Evolutionary conservation across 768 basidiomycete genomes (phyloP).

Genomic region (Cystofilobasidium bisporidii): DNA sequence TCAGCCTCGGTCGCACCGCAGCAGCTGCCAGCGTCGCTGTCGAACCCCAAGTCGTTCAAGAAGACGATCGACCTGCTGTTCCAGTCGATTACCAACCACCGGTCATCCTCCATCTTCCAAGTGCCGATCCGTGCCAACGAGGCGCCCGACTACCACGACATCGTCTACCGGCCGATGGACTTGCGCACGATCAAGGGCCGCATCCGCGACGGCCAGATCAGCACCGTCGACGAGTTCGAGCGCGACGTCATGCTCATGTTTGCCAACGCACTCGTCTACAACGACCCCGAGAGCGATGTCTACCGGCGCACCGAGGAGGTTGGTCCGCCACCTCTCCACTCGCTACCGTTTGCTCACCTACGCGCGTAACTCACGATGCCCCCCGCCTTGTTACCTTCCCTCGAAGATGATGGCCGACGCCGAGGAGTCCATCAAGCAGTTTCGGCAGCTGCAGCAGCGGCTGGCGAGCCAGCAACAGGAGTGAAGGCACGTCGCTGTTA

Average conservation of each 20-base stretch:
- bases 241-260: slow-evolving; percentile 88
- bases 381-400: not conserved
- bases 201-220: slow-evolving; percentile 72
- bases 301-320: slow-evolving; percentile 86
- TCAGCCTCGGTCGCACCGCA: slow-evolving; percentile 45
- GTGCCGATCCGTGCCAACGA: slow-evolving; percentile 45
- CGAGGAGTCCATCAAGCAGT: slow-evolving; percentile 37
- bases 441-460: slow-evolving; percentile 9
- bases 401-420: slow-evolving; percentile 37
- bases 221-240: slow-evolving; percentile 75
- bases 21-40: slow-evolving; percentile 77
- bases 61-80: slow-evolving; percentile 45
- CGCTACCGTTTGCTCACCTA: not conserved
- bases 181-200: slow-evolving; percentile 82
- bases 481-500: not conserved
- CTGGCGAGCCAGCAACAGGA: not conserved
- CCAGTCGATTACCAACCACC: slow-evolving; percentile 35
- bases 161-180: slow-evolving; percentile 91
- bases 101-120: slow-evolving; percentile 19
- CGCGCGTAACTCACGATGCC: no score
- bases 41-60: slow-evolving; percentile 15
- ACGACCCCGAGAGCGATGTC: slow-evolving; percentile 74
- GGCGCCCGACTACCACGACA: slow-evolving; percentile 82
- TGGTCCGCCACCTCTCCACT: slow-evolving; percentile 35
- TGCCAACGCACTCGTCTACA: slow-evolving; percentile 96